Percentiles rank a stretch among this genome's conserved stretches.
Evolutionary conservation across 1,139 yeast species (phyloP).

Genomic region (Candida sp.): DNA sequence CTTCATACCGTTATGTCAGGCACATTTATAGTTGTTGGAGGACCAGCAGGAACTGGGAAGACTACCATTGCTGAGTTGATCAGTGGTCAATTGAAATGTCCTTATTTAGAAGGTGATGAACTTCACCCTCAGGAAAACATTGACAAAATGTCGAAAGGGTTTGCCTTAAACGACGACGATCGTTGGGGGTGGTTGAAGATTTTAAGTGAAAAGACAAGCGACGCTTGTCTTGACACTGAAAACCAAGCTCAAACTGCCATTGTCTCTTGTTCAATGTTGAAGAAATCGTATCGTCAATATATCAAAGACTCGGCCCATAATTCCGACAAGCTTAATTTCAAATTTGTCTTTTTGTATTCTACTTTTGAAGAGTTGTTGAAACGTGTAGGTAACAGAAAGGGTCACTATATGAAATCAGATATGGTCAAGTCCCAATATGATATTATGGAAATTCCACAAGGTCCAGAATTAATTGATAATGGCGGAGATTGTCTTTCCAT

Average conservation of each 20-base stretch:
- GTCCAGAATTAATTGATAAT: constrained; percentile 30
- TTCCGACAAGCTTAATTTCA: constrained; percentile 32
- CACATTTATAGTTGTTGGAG: constrained; percentile 57
- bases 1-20: constrained; percentile 3
- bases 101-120: constrained; percentile 82
- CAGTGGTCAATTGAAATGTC: constrained; percentile 39
- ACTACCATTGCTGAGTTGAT: constrained; percentile 68
- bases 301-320: constrained; percentile 31
- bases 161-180: constrained; percentile 84
- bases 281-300: constrained; percentile 63
- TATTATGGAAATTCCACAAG: constrained; percentile 67
- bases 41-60: constrained; percentile 96
- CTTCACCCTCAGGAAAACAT: constrained; percentile 74
- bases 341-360: constrained; percentile 67
- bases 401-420: constrained; percentile 82
- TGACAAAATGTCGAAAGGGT: constrained; percentile 76
- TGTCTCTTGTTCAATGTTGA: constrained; percentile 84
- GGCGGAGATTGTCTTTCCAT: constrained; percentile 37
- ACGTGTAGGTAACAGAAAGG: constrained; percentile 60
- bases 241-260: constrained; percentile 35
- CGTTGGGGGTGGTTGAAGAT: constrained; percentile 83
- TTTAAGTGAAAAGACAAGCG: constrained; percentile 42
- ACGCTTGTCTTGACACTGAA: constrained; percentile 24
- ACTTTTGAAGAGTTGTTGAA: constrained; percentile 54
- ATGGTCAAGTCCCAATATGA: constrained; percentile 81